phyloP scores from a whole-genome alignment of 1,284 basidiomycete genomes.

The Macrocystidia cucumis region DNA sequence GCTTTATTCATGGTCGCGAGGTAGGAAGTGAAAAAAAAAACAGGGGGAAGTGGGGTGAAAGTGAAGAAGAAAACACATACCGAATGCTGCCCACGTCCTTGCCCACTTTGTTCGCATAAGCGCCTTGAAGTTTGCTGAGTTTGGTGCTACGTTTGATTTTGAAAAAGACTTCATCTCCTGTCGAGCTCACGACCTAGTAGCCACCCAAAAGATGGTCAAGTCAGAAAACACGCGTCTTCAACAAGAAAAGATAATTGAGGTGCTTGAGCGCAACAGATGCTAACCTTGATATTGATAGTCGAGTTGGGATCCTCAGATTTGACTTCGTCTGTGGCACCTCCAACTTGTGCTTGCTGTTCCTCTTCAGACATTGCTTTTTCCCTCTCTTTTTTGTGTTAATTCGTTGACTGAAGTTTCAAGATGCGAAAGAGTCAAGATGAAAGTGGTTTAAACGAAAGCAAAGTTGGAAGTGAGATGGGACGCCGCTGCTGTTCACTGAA shows the following conservation, averaged over 20 bases:
- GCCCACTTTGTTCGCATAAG: constrained; percentile 91
- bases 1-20: background rate
- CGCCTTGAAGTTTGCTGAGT: constrained; percentile 88
- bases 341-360: constrained; percentile 26
- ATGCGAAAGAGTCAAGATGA: background rate
- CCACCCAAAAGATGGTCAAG: constrained; percentile 7
- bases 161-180: constrained; percentile 92
- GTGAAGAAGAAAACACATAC: constrained; percentile 36
- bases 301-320: constrained; percentile 62
- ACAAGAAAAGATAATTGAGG: constrained; percentile 3
- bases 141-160: constrained; percentile 96
- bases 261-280: constrained; percentile 12
- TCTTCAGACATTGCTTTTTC: constrained; percentile 53
- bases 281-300: constrained; percentile 81
- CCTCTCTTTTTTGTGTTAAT: background rate
- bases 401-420: background rate
- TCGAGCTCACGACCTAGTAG: constrained; percentile 65
- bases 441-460: too few species aligned
- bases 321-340: constrained; percentile 35
- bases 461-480: too few species aligned
- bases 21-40: constrained; percentile 1
- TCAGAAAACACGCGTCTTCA: constrained; percentile 7
- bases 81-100: constrained; percentile 84
- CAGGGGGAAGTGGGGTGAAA: background rate
- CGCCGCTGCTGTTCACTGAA: too few species aligned